Evolutionary conservation across 345 rosid genomes (phyloP).

Genomic region (Sonneratia alba): DNA sequence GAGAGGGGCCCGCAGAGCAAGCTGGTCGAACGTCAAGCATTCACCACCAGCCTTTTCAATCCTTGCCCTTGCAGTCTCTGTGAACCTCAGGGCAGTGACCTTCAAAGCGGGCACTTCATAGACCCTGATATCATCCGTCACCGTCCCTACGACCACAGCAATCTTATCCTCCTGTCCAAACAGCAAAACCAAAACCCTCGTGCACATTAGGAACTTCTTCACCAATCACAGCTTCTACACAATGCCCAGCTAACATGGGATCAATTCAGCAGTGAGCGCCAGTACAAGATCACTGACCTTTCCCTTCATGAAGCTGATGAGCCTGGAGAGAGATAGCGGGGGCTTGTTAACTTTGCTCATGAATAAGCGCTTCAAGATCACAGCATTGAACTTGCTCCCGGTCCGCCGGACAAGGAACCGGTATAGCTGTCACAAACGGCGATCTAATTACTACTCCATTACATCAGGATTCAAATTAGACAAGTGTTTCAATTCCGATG

Average conservation of each 20-base stretch:
- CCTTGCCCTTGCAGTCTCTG: constrained; percentile 84
- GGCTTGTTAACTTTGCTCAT: constrained; percentile 95
- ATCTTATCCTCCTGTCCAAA: constrained; percentile 53
- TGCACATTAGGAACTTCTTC: background rate
- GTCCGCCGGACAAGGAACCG: constrained; percentile 87
- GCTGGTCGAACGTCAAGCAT: constrained; percentile 93
- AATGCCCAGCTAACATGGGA: background rate
- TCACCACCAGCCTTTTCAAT: constrained; percentile 98
- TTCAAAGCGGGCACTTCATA: constrained; percentile 81
- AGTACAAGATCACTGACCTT: constrained; percentile 38
- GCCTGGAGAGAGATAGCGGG: constrained; percentile 78
- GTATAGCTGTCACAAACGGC: constrained; percentile 38
- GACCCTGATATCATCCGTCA: constrained; percentile 80
- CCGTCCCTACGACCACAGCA: constrained; percentile 82
- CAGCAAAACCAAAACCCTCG: background rate
- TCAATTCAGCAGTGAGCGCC: background rate
- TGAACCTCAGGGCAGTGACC: constrained; percentile 78
- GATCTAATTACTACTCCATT: background rate
- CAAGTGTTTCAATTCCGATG: background rate
- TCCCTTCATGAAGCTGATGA: constrained; percentile 45
- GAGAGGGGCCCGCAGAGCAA: constrained; percentile 84
- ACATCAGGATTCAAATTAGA: background rate
- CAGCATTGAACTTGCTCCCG: constrained; percentile 80
- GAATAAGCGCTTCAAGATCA: constrained; percentile 84
- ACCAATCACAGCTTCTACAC: background rate